Base-by-base conservation (phyloP, 768 basidiomycete genomes). In the Sporobolomyces pararoseus region DNA sequence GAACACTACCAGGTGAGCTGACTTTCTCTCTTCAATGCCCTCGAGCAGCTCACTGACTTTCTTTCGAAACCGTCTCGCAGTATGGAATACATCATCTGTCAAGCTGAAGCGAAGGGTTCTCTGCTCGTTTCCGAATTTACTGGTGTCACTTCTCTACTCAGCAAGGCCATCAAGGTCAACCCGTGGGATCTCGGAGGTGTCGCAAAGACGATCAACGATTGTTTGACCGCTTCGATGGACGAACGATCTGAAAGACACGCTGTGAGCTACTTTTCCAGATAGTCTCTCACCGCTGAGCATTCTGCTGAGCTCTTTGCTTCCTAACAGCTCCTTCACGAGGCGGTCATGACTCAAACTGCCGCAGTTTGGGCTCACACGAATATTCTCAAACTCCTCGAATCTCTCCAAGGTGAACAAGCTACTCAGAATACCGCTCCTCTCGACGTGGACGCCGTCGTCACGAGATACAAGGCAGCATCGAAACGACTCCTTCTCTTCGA, bases 41-140 rank as follows among this genome's bases (percentile, higher is more conserved):
- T 46, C 58, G 46, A 5, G 39, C 23, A 34, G 46, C 2, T 27
- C 2, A 13, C 52, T 59, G 3, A n/a, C 44, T 31, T 34, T 19
- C n/a, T 23, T 12, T 27, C 12, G 1, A 9, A n/a, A n/a, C n/a
- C n/a, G n/a, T 31, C 35, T 1, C 21, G 0, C 63, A 78, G 76
- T 46, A 79, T 79, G 78, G 95, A 98, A 80, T 97, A 94, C 79
- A 89, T 95, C 34, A 89, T 98, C 70, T 92, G 93, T 39, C 95
- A 99, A 80, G 86, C 89, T 75, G 89, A 90, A 60, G 88, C 88
- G 78, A 86, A 86, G 80, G 80, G 80, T 42, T 93, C 95, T 0
- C 86, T 93, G 60, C 89, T 97, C 69, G 82, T 99, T 63, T 92
- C 90, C 77, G 95, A 99, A 81, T 98, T 98, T 78, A 96, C 96